phyloP scores from a whole-genome alignment of 306 rosid species.

The Dalbergia cultrata region DNA sequence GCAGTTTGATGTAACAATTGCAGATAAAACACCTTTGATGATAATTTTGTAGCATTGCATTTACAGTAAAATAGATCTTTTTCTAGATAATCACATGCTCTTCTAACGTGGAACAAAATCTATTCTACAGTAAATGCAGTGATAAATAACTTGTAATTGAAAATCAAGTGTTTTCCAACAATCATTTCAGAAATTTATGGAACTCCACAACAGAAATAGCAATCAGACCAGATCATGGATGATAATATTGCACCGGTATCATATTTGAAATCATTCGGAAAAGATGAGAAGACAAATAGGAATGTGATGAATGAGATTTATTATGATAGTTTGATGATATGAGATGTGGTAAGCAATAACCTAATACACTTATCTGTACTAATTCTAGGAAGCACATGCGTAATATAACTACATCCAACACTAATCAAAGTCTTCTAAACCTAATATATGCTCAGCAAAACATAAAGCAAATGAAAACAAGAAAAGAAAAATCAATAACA shows the following conservation, averaged over 20 bases:
- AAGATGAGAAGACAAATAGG: neutral
- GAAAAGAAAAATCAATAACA: slow-evolving; percentile 8
- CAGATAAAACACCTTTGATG: neutral
- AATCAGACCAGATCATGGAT: neutral
- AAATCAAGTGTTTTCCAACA: too few species aligned
- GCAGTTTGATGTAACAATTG: neutral
- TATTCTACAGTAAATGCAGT: neutral
- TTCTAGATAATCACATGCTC: neutral
- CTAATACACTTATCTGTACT: slow-evolving; percentile 11
- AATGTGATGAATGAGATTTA: neutral
- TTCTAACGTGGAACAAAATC: neutral
- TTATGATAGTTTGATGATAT: neutral
- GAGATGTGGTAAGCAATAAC: slow-evolving; percentile 2
- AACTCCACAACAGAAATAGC: neutral
- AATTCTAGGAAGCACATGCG: neutral
- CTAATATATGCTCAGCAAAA: slow-evolving; percentile 10
- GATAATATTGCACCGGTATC: neutral
- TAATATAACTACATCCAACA: slow-evolving; percentile 18
- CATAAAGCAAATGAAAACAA: neutral
- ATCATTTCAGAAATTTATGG: neutral
- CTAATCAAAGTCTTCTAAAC: slow-evolving; percentile 1
- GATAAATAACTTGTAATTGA: neutral
- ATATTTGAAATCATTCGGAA: neutral
- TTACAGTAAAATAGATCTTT: neutral
- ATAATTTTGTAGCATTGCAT: neutral